A percentile compares a stretch with the other conserved stretches of the same genome.
Evolutionary conservation across 2,329 filamentous ascomycete genomes (phyloP).

Genomic region (Calonectria ilicicola): DNA sequence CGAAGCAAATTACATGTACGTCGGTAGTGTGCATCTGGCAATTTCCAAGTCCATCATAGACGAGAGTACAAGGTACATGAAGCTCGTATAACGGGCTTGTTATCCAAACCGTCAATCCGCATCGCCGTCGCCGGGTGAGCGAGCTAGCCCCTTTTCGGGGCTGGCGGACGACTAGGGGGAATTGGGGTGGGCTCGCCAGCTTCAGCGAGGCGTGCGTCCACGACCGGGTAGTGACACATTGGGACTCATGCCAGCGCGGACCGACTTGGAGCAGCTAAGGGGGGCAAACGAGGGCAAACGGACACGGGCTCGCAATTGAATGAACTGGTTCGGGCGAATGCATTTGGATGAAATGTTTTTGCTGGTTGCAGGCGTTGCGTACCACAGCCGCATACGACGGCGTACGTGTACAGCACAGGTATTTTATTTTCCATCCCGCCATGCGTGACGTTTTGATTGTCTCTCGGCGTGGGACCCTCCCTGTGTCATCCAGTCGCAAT

Average conservation of each 20-base stretch:
- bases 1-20: conserved; percentile 8
- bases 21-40: conserved; percentile 1
- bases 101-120: conserved; percentile 4
- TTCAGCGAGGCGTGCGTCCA: conserved; percentile 16
- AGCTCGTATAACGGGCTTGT: conserved; percentile 17
- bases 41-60: not conserved
- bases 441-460: not conserved
- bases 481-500: conserved; percentile 2
- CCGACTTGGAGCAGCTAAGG: not conserved
- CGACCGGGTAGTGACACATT: conserved; percentile 26
- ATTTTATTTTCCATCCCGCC: conserved; percentile 1
- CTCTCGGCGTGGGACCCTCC: not conserved
- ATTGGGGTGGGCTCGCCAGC: not conserved
- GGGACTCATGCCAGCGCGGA: conserved; percentile 1
- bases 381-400: too few relatives aligned
- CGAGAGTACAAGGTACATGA: conserved; percentile 6
- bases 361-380: not conserved
- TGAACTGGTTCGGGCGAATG: not conserved
- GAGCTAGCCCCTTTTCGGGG: conserved; percentile 22
- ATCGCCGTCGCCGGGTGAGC: not conserved
- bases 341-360: not conserved
- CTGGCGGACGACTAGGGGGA: not conserved
- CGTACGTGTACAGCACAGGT: not conserved
- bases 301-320: not conserved
- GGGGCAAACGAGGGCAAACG: not conserved